These are phyloP conservation scores for Solanum pennellii DNA, from an alignment of 257 asterid species.

Conservation along the genomic window DNA sequence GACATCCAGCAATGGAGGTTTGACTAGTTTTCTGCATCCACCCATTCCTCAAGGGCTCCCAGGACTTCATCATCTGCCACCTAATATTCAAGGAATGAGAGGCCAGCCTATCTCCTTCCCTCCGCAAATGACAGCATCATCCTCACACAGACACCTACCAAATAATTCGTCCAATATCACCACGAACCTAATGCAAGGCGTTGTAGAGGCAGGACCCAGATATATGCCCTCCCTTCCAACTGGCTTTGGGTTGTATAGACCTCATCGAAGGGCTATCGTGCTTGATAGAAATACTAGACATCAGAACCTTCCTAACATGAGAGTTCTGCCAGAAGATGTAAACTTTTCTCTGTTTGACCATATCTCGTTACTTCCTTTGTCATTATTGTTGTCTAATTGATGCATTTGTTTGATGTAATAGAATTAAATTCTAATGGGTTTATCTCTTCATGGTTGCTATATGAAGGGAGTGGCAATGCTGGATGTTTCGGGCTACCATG, in stretches of 20 bases:
- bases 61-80: slow-evolving; percentile 30
- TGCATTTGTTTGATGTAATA: background rate
- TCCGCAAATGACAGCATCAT: slow-evolving; percentile 42
- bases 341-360: slow-evolving; percentile 2
- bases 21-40: slow-evolving; percentile 36
- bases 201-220: slow-evolving; percentile 34
- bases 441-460: background rate
- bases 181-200: slow-evolving; percentile 33
- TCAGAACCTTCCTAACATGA: slow-evolving; percentile 48
- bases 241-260: slow-evolving; percentile 42
- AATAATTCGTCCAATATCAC: slow-evolving; percentile 18
- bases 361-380: background rate
- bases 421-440: background rate
- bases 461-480: slow-evolving; percentile 62
- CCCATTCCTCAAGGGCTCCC: slow-evolving; percentile 45
- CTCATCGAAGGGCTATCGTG: slow-evolving; percentile 50
- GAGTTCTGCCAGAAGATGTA: slow-evolving; percentile 93
- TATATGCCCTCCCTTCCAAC: slow-evolving; percentile 46
- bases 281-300: slow-evolving; percentile 36
- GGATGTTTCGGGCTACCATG: slow-evolving; percentile 60
- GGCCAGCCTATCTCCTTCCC: slow-evolving; percentile 38
- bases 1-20: slow-evolving; percentile 22
- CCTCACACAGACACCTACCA: slow-evolving; percentile 35
- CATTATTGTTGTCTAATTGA: background rate
- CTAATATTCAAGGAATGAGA: slow-evolving; percentile 41